Base-by-base conservation (phyloP, 108 stramenopile genomes). In the Fragilariopsis cylindrus region DNA sequence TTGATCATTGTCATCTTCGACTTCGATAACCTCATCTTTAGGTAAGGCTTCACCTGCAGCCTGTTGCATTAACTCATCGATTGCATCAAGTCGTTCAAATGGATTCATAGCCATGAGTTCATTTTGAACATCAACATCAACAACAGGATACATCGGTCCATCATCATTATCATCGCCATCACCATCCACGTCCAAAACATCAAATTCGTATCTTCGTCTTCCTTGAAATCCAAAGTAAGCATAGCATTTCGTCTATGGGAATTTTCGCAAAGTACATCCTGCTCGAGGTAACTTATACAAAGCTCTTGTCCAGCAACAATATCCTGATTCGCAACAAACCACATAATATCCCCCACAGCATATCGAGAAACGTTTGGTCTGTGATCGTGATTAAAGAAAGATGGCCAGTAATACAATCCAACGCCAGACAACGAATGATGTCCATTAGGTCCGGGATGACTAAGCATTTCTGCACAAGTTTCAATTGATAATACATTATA, bases 261-360 rank as follows among this genome's bases (percentile, higher is more conserved):
- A 58, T 52, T 77, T 69, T 93, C 92, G 58, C 92, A 93, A 16
- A 93, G 66, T 6, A 89, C 60, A 47, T 93, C 92, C 48, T 90
- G 89, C 74, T 93, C 92, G 18, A 93, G 75, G 48, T 93, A 93
- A 68, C 84, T 86, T 19, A 93, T 88, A 57, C 89, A 88, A 9
- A 88, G 55, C 63, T 93, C 90, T 1, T 76, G 54, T 6, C 90
- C 92, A 8, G 76, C 79, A 1, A 45, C 12, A 8, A 93, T 75
- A 46, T 82, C 75, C 68, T 85, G 87, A 79, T 91, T 93, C 69
- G 87, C 74, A 8, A 91, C 87, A 72, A 93, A 85, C 82, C 87
- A 91, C 84, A 90, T 88, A 43, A 93, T 79, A 71, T 93, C 90
- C 65, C 92, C 92, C 48, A 93, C 82, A 8, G 87, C 78, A 54